phyloP scores from a whole-genome alignment of 2,329 filamentous ascomycete species.

The Lecanicillium sp. region DNA sequence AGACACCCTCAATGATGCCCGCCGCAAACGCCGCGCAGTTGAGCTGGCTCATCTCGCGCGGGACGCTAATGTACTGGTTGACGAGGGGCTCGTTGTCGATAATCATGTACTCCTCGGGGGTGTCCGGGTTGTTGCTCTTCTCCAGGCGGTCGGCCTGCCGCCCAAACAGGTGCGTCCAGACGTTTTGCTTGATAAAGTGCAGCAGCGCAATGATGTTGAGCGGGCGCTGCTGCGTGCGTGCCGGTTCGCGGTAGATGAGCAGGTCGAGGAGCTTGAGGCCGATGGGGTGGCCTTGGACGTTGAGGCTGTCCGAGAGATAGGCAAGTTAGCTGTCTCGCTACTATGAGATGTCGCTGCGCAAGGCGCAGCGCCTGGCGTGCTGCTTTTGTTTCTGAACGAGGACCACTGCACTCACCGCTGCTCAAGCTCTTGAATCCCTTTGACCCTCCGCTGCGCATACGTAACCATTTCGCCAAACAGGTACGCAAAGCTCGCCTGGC shows the following conservation, averaged over 20 bases:
- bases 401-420: conserved; percentile 56
- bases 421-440: conserved; percentile 88
- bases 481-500: conserved; percentile 90
- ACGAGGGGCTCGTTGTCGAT: conserved; percentile 96
- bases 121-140: conserved; percentile 72
- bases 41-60: conserved; percentile 90
- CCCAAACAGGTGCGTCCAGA: conserved; percentile 89
- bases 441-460: conserved; percentile 86
- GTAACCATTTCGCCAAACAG: conserved; percentile 94
- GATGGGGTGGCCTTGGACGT: conserved; percentile 86
- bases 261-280: conserved; percentile 93
- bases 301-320: conserved; percentile 60
- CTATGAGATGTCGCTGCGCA: too few species aligned
- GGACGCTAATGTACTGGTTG: conserved; percentile 87
- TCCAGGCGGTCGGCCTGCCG: conserved; percentile 89
- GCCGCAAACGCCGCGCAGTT: conserved; percentile 96
- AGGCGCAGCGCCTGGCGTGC: too few species aligned
- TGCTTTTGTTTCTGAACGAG: too few species aligned
- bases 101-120: conserved; percentile 97
- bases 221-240: conserved; percentile 66
- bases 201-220: conserved; percentile 85
- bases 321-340: too few species aligned
- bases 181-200: conserved; percentile 86
- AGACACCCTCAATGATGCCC: conserved; percentile 90
- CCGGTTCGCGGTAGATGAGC: conserved; percentile 73